Evolutionary conservation across 768 basidiomycete genomes (phyloP).

Genomic region (Tricholoma sp.): DNA sequence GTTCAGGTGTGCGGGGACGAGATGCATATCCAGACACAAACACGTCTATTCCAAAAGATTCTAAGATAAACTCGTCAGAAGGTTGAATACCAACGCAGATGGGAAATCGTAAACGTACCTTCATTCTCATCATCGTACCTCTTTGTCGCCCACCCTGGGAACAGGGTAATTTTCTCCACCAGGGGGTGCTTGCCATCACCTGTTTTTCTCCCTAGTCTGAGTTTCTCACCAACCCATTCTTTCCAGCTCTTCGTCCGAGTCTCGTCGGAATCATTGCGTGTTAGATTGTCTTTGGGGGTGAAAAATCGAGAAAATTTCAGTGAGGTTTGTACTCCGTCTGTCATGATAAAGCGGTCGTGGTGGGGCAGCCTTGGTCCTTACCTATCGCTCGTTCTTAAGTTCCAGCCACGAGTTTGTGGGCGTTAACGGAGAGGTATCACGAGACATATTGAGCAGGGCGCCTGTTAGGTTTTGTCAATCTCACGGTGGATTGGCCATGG

Average conservation of each 20-base stretch:
- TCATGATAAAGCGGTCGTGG: conserved; percentile 17
- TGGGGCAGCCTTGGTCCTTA: too few relatives aligned
- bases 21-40: conserved; percentile 77
- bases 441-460: too few relatives aligned
- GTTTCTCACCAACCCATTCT: conserved; percentile 61
- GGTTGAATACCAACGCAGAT: not conserved
- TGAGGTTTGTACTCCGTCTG: conserved; percentile 32
- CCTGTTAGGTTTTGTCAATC: too few relatives aligned
- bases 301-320: conserved; percentile 24
- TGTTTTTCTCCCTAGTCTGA: conserved; percentile 21
- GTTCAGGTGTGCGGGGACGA: conserved; percentile 50
- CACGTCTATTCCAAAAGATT: conserved; percentile 64
- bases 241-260: conserved; percentile 42
- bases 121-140: conserved; percentile 31
- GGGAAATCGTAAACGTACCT: conserved; percentile 9
- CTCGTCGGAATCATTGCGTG: conserved; percentile 18
- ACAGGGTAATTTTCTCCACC: conserved; percentile 52
- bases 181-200: conserved; percentile 8
- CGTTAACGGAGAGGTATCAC: too few relatives aligned
- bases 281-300: conserved; percentile 47
- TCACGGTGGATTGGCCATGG: too few relatives aligned
- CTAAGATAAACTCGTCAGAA: conserved; percentile 20
- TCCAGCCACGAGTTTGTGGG: too few relatives aligned
- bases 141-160: conserved; percentile 79
- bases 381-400: too few relatives aligned